These are phyloP conservation scores for Gossypium rotundifolium DNA, from an alignment of 345 rosid species.

Conservation along the genomic window DNA sequence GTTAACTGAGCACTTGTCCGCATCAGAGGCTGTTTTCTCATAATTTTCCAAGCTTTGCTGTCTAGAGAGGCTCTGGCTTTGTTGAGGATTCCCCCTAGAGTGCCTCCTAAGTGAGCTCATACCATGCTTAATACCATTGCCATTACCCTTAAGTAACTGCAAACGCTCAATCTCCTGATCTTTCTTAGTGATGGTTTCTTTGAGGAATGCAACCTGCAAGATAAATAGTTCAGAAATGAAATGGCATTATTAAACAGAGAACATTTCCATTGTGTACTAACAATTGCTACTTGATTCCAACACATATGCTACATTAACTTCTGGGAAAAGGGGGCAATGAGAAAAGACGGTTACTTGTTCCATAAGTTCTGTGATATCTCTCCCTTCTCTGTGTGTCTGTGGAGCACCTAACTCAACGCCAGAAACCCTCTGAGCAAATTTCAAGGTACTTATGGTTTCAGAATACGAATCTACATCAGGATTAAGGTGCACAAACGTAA, in stretches of 20 bases:
- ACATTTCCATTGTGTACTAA: too few relatives aligned
- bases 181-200: constrained; percentile 61
- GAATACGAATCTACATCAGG: constrained; percentile 88
- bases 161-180: constrained; percentile 73
- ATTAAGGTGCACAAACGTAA: constrained; percentile 94
- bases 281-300: not conserved
- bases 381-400: constrained; percentile 79
- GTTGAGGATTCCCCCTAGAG: constrained; percentile 46
- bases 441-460: constrained; percentile 87
- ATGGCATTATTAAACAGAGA: not conserved
- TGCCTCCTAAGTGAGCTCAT: constrained; percentile 42
- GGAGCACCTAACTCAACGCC: constrained; percentile 98
- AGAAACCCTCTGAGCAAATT: constrained; percentile 94
- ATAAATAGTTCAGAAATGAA: constrained; percentile 10
- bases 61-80: constrained; percentile 23
- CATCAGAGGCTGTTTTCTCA: constrained; percentile 52
- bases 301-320: not conserved
- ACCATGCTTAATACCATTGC: constrained; percentile 39
- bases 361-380: constrained; percentile 83
- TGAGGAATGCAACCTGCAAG: constrained; percentile 65
- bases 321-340: not conserved
- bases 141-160: constrained; percentile 44
- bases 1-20: constrained; percentile 52
- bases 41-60: constrained; percentile 33
- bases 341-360: constrained; percentile 52